Conservation (phyloP, 345 rosid genomes). For the Syzygium aqueum region DNA sequence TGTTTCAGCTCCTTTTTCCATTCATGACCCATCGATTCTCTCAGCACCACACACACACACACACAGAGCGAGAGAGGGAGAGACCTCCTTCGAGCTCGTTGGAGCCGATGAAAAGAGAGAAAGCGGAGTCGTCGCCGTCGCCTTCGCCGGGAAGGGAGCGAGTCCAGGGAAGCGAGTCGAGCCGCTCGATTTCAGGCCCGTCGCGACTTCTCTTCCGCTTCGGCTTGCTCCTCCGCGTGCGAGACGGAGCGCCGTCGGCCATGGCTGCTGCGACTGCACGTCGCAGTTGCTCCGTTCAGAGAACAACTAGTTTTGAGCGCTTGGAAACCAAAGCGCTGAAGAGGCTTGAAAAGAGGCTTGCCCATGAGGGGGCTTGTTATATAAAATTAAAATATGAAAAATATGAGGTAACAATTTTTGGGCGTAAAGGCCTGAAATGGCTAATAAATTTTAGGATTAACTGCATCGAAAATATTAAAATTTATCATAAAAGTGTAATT, state of each 20-base stretch:
- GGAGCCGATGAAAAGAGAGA: conserved; percentile 47
- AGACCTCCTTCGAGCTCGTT: conserved; percentile 79
- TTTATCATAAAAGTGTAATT: no score
- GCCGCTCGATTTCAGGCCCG: conserved; percentile 30
- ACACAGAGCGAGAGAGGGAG: background rate
- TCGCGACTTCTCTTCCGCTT: conserved; percentile 26
- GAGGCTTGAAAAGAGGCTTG: background rate
- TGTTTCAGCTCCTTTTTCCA: background rate
- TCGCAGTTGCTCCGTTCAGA: background rate
- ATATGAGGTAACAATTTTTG: background rate
- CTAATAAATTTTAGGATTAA: no score
- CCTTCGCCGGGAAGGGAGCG: conserved; percentile 21
- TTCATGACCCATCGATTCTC: background rate
- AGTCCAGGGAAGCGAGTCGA: conserved; percentile 55
- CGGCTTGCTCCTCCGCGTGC: conserved; percentile 3
- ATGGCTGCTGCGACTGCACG: background rate
- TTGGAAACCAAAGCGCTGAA: background rate
- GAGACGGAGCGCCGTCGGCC: background rate
- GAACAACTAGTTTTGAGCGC: background rate
- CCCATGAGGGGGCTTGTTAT: background rate
- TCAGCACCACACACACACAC: background rate
- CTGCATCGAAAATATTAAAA: no score
- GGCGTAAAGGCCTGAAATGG: background rate
- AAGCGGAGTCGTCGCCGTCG: conserved; percentile 25
- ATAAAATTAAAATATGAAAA: no score